phyloP scores from a whole-genome alignment of 2,329 filamentous ascomycete species.

The Aspergillus alliaceus region DNA sequence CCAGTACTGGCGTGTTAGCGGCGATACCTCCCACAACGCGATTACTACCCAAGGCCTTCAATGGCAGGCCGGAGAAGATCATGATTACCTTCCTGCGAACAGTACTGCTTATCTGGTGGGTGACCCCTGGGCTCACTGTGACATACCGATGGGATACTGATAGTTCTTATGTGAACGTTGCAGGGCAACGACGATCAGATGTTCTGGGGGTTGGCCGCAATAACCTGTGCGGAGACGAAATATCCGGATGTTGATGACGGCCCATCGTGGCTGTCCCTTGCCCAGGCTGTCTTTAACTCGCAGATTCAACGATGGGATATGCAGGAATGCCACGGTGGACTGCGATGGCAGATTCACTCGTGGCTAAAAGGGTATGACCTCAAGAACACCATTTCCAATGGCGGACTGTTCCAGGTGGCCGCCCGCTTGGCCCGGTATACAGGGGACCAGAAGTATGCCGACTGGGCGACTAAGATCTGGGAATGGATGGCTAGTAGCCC shows the following conservation, averaged over 20 bases:
- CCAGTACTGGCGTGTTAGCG: conserved; percentile 81
- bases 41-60: conserved; percentile 66
- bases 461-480: conserved; percentile 68
- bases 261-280: conserved; percentile 71
- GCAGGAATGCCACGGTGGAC: conserved; percentile 65
- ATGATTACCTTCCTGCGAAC: conserved; percentile 71
- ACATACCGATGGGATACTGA: neutral
- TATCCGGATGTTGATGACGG: conserved; percentile 67
- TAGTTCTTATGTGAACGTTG: conserved; percentile 18
- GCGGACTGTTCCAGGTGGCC: conserved; percentile 16
- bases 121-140: neutral
- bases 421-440: conserved; percentile 16
- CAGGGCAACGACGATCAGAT: too few relatives aligned
- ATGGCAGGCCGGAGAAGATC: conserved; percentile 67
- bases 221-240: conserved; percentile 72
- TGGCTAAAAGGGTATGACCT: conserved; percentile 13
- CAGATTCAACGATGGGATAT: conserved; percentile 70
- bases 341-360: conserved; percentile 39
- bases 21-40: conserved; percentile 69
- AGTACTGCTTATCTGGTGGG: conserved; percentile 29
- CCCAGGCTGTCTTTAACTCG: conserved; percentile 74
- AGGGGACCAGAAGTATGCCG: conserved; percentile 12
- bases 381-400: too few relatives aligned
- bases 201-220: too few relatives aligned
- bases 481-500: conserved; percentile 48